Conservation (phyloP, 768 basidiomycete genomes). For the Leccinum aurantiacum region DNA sequence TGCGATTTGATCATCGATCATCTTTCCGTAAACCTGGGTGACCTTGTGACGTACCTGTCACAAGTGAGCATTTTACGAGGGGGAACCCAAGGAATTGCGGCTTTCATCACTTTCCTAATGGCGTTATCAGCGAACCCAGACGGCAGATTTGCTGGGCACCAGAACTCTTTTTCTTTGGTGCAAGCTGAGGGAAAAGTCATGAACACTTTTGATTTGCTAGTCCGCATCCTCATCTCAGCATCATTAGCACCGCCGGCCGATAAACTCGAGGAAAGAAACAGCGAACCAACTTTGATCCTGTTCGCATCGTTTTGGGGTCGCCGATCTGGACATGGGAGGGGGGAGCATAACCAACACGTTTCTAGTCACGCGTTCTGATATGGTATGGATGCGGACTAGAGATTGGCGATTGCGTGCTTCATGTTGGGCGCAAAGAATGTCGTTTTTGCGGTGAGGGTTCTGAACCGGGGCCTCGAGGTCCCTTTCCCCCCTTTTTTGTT, state of each 20-base stretch:
- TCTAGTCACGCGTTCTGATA: conserved; percentile 15
- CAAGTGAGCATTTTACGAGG: conserved; percentile 8
- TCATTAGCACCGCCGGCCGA: background rate
- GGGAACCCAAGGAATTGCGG: conserved; percentile 9
- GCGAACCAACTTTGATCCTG: conserved; percentile 3
- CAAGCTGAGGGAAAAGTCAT: background rate
- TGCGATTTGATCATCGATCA: conserved; percentile 12
- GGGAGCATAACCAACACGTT: conserved; percentile 15
- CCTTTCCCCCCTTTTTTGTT: background rate
- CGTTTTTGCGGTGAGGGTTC: conserved; percentile 8
- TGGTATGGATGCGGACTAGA: background rate
- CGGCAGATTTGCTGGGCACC: conserved; percentile 11
- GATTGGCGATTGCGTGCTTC: conserved; percentile 4
- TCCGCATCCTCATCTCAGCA: conserved; percentile 1
- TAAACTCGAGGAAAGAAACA: background rate
- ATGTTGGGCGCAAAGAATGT: conserved; percentile 15
- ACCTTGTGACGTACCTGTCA: conserved; percentile 18
- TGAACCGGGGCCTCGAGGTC: conserved; percentile 12
- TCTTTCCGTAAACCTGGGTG: conserved; percentile 13
- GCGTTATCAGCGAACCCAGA: conserved; percentile 20
- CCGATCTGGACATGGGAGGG: conserved; percentile 9
- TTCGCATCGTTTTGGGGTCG: background rate
- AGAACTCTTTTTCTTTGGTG: conserved; percentile 1
- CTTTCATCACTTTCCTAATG: conserved; percentile 17
- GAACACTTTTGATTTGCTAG: conserved; percentile 10